Base-by-base conservation (phyloP, 2,329 filamentous ascomycete species). In the Ambrosiella cleistominuta region DNA sequence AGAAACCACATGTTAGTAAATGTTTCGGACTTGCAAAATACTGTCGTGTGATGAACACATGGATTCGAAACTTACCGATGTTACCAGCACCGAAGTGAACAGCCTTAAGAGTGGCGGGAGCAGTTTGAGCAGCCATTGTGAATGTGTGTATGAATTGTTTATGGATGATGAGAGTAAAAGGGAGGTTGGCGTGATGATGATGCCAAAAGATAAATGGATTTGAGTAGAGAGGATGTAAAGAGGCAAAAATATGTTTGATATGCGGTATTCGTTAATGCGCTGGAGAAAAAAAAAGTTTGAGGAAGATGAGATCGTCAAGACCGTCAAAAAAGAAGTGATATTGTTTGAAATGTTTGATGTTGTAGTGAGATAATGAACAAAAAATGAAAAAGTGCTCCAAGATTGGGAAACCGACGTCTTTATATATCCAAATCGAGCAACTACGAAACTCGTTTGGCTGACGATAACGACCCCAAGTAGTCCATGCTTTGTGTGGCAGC, bases 41-140 rank as follows among this genome's bases (percentile, higher is more conserved):
- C 42, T 37, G 50, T 36, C 12, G 44, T 39, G 39, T 49, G 39
- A 51, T 42, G 55, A 7, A 17, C 36, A 39, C n/a, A 47, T 36
- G 15, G 53, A 15, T 15, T 17, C 19, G 27, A 17, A 39, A 40
- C 73, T 58, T 72, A 71, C 84, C 87, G 68, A 93, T 91, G 71
- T 91, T 91, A 68, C 87, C 87, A 66, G 86, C 86, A 64, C 87
- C 87, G 65, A 93, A 91, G 73, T 91, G 87, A 69, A 91, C 80
- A 64, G 86, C 86, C 69, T 85, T 88, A 70, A 63, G 63, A 57
- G 67, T 69, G 73, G 76, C 77, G 62, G 56, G 50, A 35, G 56
- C 36, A 58, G 59, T 58, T 53, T 61, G 59, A 56, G 56, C 47
- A 51, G 56, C 52, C 59, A 61, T 61, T 42, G 37, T 58, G 52